Percentiles rank a stretch among this genome's conserved stretches.
Conservation (phyloP, 192 early-diverging fungal genomes). For the Phlyctochytrium planicorne region DNA sequence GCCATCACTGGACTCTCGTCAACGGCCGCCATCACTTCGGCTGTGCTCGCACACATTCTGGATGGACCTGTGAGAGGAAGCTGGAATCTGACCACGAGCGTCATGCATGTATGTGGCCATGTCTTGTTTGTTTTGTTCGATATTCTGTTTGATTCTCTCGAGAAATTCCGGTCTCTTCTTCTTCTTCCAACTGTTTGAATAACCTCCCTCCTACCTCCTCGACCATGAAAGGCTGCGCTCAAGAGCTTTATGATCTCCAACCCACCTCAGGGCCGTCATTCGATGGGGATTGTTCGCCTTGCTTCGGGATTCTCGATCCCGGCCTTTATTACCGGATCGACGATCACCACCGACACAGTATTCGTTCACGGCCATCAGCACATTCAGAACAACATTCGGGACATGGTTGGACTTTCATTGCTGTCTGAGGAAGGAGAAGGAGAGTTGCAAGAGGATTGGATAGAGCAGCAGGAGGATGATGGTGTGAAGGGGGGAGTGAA, state of each 20-base stretch:
- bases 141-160: no score
- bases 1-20: conserved; percentile 7
- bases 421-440: no score
- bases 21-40: not conserved
- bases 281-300: conserved; percentile 29
- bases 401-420: conserved; percentile 15
- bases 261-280: conserved; percentile 39
- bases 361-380: conserved; percentile 3
- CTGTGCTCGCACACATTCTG: conserved; percentile 20
- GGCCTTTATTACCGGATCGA: conserved; percentile 13
- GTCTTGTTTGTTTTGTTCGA: no score
- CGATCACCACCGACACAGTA: conserved; percentile 6
- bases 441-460: no score
- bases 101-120: conserved; percentile 28
- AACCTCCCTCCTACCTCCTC: not conserved
- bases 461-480: not conserved
- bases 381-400: conserved; percentile 4
- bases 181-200: not conserved
- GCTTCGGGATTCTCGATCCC: conserved; percentile 26
- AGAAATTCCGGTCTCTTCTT: no score
- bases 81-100: conserved; percentile 24
- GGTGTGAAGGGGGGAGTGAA: not conserved
- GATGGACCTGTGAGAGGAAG: conserved; percentile 18
- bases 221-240: not conserved
- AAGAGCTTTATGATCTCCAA: conserved; percentile 15